Conservation (phyloP, 2,329 filamentous ascomycete genomes). For the Clonostachys chloroleuca region DNA sequence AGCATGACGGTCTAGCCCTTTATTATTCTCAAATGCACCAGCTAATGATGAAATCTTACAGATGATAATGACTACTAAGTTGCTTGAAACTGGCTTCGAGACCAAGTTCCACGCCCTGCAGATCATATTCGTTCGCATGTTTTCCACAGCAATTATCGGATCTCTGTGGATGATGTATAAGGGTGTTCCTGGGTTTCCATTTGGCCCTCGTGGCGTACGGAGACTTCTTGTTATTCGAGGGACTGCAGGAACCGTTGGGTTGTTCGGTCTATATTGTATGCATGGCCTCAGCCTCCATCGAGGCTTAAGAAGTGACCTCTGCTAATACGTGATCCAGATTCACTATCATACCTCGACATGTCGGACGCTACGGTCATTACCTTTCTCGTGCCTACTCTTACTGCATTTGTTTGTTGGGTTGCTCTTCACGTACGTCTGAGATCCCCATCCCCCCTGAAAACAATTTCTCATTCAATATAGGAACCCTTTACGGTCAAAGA, state of each 20-base stretch:
- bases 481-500: conserved; percentile 72
- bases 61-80: conserved; percentile 33
- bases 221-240: conserved; percentile 61
- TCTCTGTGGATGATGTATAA: conserved; percentile 33
- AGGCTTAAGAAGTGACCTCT: not conserved
- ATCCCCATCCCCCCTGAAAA: not conserved
- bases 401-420: conserved; percentile 62
- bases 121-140: conserved; percentile 37
- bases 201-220: conserved; percentile 60
- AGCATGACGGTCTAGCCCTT: conserved; percentile 2
- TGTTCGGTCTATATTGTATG: conserved; percentile 53
- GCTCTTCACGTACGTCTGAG: conserved; percentile 11
- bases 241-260: conserved; percentile 57
- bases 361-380: conserved; percentile 78
- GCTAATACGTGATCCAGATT: conserved; percentile 21
- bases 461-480: conserved; percentile 18
- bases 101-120: conserved; percentile 33
- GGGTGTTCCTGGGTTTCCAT: conserved; percentile 55
- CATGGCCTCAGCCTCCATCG: conserved; percentile 17
- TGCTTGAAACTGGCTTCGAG: conserved; percentile 23
- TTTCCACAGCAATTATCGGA: conserved; percentile 26
- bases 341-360: conserved; percentile 63
- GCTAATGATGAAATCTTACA: conserved; percentile 6
- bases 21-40: not conserved
- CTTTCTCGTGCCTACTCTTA: conserved; percentile 70